A percentile compares a stretch with the other conserved stretches of the same genome.
Conservation (phyloP, 495 filamentous ascomycete genomes). For the Paragyromitra xinjiangensis region DNA sequence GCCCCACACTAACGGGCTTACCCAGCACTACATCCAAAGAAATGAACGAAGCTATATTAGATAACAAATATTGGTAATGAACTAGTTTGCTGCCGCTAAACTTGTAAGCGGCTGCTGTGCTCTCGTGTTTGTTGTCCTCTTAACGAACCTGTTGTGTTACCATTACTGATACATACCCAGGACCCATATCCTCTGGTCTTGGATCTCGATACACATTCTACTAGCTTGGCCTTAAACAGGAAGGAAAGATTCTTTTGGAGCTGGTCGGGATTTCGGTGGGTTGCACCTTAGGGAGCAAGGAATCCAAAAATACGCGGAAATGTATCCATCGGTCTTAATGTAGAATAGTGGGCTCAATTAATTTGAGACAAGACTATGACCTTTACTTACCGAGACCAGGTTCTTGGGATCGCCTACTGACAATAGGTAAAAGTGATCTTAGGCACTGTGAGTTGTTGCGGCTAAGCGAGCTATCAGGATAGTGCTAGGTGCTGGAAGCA, state of each 20-base stretch:
- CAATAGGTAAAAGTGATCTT: background rate
- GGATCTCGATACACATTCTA: background rate
- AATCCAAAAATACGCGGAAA: background rate
- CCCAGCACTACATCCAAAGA: background rate
- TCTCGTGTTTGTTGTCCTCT: background rate
- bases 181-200: background rate
- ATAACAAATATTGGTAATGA: background rate
- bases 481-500: background rate
- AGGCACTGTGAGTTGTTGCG: background rate
- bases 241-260: constrained; percentile 3
- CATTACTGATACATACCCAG: background rate
- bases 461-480: constrained; percentile 1
- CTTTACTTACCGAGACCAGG: constrained; percentile 15
- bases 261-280: background rate
- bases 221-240: constrained; percentile 21
- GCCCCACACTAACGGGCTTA: background rate
- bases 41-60: background rate
- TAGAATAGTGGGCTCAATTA: background rate
- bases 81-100: background rate
- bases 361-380: background rate
- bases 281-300: background rate
- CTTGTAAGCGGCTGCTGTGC: background rate
- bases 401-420: constrained; percentile 23
- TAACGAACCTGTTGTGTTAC: background rate
- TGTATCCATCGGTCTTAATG: background rate